Evolutionary conservation across 2,329 filamentous ascomycete species (phyloP), one percentile per base, ranked within the genome.

Genomic region (Zasmidium citrigriseum): DNA sequence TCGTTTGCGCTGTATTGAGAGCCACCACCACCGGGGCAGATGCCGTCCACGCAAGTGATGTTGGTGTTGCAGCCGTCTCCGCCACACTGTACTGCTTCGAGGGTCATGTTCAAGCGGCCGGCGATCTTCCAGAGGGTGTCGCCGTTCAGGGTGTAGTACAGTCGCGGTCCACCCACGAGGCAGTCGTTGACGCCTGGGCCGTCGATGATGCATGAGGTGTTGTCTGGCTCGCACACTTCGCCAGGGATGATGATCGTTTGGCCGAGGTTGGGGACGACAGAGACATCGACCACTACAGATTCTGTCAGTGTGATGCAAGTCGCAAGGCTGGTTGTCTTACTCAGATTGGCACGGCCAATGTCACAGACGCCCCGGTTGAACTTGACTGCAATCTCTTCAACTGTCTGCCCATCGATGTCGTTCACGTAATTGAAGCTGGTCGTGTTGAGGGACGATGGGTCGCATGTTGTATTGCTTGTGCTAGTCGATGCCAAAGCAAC

Each of bases 131-230:
- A 46, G 16, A 27, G 16, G 4, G 52, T 54, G 52, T 54, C 52
- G 38, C 52, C 52, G 29, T 54, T 54, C 20, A 54, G 25, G 18
- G 52, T 54, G 38, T 54, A 54, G 24, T 54, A 54, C 18, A 54
- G 20, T 27, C 52, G 20, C 18, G 52, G 52, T 10, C 52, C 52
- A 21, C 52, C 52, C n/a, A 46, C 22, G 12, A 54, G 38, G 23
- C 52, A 54, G 7, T 27, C 44, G 41, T 54, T 54, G 38, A 41
- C 46, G 52, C 16, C n/a, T n/a, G n/a, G n/a, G 5, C 27, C 34
- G 14, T 20, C 9, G 24, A 52, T 52, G 29, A 52, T 38, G 50
- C 50, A 52, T 3, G 50, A 41, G 2, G 27, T 52, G 2, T 3
- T n/a, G 29, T 52, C 50, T 10, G 50, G 50, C 20, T 52, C 29